A percentile compares a stretch with the other conserved stretches of the same genome.
Conservation (phyloP, 345 rosid genomes). For the Murraya paniculata region DNA sequence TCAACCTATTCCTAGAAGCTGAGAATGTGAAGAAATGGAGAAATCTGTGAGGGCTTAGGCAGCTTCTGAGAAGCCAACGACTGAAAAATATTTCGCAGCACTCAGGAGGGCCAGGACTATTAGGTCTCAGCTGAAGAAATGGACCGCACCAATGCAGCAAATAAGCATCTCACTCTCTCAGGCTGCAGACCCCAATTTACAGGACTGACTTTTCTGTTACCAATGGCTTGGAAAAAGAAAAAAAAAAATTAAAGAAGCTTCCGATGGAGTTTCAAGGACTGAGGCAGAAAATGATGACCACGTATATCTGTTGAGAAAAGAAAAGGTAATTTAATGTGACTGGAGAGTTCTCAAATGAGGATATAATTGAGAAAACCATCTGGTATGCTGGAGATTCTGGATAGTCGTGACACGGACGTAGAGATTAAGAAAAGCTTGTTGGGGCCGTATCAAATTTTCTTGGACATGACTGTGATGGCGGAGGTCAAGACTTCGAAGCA, state of each 20-base stretch:
- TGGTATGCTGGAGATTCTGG: conserved; percentile 84
- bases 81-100: conserved; percentile 41
- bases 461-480: conserved; percentile 96
- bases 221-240: conserved; percentile 69
- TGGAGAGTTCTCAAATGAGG: conserved; percentile 79
- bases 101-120: conserved; percentile 60
- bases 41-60: conserved; percentile 56
- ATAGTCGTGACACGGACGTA: conserved; percentile 71
- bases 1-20: conserved; percentile 77
- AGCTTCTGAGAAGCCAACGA: conserved; percentile 66
- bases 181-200: conserved; percentile 67
- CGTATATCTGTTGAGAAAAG: conserved; percentile 78
- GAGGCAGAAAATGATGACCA: conserved; percentile 85
- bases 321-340: conserved; percentile 91
- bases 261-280: conserved; percentile 90
- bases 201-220: conserved; percentile 77
- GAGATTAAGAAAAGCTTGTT: conserved; percentile 89
- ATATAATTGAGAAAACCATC: conserved; percentile 75
- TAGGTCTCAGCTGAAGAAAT: conserved; percentile 74
- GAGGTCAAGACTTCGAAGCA: conserved; percentile 64
- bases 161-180: conserved; percentile 55
- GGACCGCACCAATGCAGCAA: conserved; percentile 73
- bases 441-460: conserved; percentile 90
- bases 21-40: conserved; percentile 75
- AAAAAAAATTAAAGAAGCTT: conserved; percentile 66